phyloP scores from a whole-genome alignment of 345 rosid genomes.

The Excoecaria cochinchinensis region DNA sequence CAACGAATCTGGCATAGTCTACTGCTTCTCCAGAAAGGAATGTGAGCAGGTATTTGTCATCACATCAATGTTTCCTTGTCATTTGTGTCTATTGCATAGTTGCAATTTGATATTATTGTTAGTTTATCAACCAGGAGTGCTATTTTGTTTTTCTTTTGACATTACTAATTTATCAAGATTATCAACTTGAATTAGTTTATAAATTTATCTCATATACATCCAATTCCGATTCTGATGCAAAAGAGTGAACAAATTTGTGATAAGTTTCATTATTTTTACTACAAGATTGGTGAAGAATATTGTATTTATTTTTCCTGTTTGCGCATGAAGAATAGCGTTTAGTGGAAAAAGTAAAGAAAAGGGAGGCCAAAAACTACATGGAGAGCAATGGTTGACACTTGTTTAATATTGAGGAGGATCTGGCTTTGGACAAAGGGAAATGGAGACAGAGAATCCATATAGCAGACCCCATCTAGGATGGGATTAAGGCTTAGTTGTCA shows the following conservation, averaged over 20 bases:
- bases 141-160: background rate
- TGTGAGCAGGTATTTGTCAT: constrained; percentile 78
- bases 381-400: too few species aligned
- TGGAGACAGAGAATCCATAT: too few species aligned
- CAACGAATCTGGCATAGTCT: constrained; percentile 90
- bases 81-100: constrained; percentile 8
- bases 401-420: too few species aligned
- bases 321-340: too few species aligned
- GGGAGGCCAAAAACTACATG: too few species aligned
- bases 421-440: too few species aligned
- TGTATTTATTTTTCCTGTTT: background rate
- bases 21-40: constrained; percentile 94
- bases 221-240: background rate
- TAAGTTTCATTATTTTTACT: background rate
- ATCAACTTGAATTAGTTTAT: background rate
- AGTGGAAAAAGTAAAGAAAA: too few species aligned
- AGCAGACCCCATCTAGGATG: too few species aligned
- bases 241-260: background rate
- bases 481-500: too few species aligned
- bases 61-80: constrained; percentile 11
- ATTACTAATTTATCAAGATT: background rate
- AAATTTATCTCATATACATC: background rate
- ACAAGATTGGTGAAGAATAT: background rate
- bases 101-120: background rate
- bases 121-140: background rate